phyloP scores from a whole-genome alignment of 306 rosid species.

The Prinsepia uniflora region DNA sequence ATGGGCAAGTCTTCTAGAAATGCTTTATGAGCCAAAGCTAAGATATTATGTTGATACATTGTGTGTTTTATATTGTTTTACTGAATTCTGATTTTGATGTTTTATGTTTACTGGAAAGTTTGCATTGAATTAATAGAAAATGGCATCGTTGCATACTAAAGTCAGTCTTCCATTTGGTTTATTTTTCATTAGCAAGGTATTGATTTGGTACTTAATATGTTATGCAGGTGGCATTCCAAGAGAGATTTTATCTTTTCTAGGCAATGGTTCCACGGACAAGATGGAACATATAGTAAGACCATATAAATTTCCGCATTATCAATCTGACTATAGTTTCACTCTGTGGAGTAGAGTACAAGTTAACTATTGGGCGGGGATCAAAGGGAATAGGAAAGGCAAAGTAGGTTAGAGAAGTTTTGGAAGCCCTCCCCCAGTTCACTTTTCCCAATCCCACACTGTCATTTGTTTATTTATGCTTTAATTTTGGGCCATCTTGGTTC shows the following conservation, averaged over 20 bases:
- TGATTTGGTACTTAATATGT: slow-evolving; percentile 1
- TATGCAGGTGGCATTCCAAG: slow-evolving; percentile 81
- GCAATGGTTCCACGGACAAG: slow-evolving; percentile 93
- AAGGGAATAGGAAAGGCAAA: too few species aligned
- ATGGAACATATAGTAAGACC: slow-evolving; percentile 87
- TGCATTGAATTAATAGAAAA: neutral
- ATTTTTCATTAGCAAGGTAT: slow-evolving; percentile 6
- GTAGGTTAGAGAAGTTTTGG: too few species aligned
- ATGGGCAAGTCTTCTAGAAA: too few species aligned
- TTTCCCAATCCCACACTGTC: too few species aligned
- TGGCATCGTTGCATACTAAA: neutral
- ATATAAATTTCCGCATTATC: slow-evolving; percentile 6
- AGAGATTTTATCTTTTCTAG: slow-evolving; percentile 87
- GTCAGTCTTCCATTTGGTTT: slow-evolving; percentile 4
- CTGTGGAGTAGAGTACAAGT: neutral
- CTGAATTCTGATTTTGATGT: neutral
- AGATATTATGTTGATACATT: too few species aligned
- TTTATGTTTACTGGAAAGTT: neutral
- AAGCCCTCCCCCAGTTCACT: too few species aligned
- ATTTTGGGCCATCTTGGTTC: too few species aligned
- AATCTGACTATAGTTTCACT: neutral
- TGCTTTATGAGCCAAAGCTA: too few species aligned
- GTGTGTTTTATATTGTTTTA: neutral
- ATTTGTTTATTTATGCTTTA: too few species aligned
- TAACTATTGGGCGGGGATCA: neutral